These are phyloP conservation scores for Pichia membranifaciens DNA, from an alignment of 805 yeast species.

Conservation along the genomic window DNA sequence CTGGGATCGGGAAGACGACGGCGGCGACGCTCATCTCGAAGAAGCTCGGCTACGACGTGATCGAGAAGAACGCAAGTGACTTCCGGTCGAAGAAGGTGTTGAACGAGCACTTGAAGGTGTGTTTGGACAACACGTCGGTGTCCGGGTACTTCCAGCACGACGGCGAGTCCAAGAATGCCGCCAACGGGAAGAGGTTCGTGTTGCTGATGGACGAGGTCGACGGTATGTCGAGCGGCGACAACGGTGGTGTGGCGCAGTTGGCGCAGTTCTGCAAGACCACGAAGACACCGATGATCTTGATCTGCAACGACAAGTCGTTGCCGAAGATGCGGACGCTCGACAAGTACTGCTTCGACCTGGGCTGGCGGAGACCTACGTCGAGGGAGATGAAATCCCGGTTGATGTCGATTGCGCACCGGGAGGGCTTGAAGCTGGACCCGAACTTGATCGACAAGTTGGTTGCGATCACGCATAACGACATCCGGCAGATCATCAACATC, in stretches of 20 bases:
- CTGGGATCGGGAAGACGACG: constrained; percentile 81
- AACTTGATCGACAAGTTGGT: constrained; percentile 78
- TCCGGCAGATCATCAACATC: constrained; percentile 87
- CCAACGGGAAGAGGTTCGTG: constrained; percentile 52
- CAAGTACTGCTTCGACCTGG: constrained; percentile 67
- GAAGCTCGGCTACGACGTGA: constrained; percentile 61
- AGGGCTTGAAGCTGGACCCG: constrained; percentile 74
- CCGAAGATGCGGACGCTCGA: constrained; percentile 98
- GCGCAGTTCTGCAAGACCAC: constrained; percentile 83
- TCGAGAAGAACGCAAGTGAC: constrained; percentile 83
- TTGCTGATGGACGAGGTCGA: constrained; percentile 98
- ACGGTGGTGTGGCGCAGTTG: constrained; percentile 96
- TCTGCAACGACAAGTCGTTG: constrained; percentile 85
- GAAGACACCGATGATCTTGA: constrained; percentile 81
- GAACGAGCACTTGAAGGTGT: constrained; percentile 60
- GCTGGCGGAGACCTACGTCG: constrained; percentile 86
- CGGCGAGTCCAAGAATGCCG: constrained; percentile 11
- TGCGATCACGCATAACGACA: constrained; percentile 81
- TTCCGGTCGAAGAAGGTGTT: constrained; percentile 79
- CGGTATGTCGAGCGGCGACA: constrained; percentile 98
- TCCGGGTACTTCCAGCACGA: constrained; percentile 57
- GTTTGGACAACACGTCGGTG: constrained; percentile 76
- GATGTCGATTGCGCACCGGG: constrained; percentile 86
- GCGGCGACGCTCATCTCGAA: constrained; percentile 74
- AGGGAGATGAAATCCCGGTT: constrained; percentile 74